These are phyloP conservation scores for Claviceps maximensis DNA, from an alignment of 2,329 filamentous ascomycete genomes.

Conservation along the genomic window DNA sequence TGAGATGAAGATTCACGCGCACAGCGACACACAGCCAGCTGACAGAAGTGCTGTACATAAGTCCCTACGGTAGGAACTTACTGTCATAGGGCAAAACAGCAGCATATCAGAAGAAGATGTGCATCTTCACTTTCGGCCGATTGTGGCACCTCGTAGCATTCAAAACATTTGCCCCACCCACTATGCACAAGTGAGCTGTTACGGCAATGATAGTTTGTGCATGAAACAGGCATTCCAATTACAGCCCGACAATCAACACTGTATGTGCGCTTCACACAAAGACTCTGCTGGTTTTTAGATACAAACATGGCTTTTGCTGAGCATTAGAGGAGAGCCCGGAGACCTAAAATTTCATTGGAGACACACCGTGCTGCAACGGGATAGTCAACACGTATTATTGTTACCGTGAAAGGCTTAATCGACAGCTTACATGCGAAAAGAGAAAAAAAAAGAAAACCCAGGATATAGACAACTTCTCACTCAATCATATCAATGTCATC, in stretches of 20 bases:
- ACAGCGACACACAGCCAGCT: background rate
- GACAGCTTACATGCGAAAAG: background rate
- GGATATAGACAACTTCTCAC: slow-evolving; percentile 18
- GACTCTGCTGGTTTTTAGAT: background rate
- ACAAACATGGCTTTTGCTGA: background rate
- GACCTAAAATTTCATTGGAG: background rate
- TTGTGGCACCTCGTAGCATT: too few relatives aligned
- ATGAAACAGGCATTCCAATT: background rate
- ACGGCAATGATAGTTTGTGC: too few relatives aligned
- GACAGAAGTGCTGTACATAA: too few relatives aligned
- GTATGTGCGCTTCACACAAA: background rate
- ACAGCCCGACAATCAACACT: background rate
- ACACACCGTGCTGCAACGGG: background rate
- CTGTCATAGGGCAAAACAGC: too few relatives aligned
- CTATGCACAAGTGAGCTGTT: too few relatives aligned
- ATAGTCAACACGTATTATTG: background rate
- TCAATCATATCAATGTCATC: slow-evolving; percentile 64
- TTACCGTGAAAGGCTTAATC: background rate
- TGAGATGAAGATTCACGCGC: background rate
- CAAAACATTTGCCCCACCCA: background rate
- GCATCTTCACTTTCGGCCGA: too few relatives aligned
- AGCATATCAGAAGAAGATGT: too few relatives aligned
- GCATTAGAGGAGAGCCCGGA: background rate
- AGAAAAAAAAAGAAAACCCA: background rate
- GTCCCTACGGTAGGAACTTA: too few relatives aligned